Evolutionary conservation across 2,329 filamentous ascomycete species (phyloP).

Genomic region (Neofusicoccum ribis): DNA sequence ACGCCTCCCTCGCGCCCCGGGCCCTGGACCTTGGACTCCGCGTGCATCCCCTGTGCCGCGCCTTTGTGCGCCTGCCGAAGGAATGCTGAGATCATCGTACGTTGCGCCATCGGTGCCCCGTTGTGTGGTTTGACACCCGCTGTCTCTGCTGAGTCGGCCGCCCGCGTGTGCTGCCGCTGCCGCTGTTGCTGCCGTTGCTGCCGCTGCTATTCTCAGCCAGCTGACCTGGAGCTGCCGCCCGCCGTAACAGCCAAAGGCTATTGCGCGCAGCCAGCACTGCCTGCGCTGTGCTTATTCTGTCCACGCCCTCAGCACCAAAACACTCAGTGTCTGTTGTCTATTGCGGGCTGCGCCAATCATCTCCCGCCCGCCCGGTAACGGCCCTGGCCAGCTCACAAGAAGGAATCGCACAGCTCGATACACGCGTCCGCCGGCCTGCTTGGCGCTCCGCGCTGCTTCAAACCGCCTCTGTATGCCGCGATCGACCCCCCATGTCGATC

Average conservation of each 20-base stretch:
- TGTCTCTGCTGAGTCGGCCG: neutral
- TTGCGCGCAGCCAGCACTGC: conserved; percentile 5
- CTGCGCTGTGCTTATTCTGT: conserved; percentile 1
- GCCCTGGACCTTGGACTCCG: conserved; percentile 1
- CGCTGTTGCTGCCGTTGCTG: neutral
- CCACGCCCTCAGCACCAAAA: neutral
- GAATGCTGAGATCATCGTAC: neutral
- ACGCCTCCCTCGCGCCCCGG: neutral
- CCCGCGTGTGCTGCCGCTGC: neutral
- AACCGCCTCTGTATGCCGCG: neutral
- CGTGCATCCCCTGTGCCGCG: neutral
- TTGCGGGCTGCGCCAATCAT: neutral
- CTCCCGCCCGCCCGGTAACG: neutral
- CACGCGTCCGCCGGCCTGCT: neutral
- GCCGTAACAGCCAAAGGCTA: neutral
- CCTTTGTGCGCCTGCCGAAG: neutral
- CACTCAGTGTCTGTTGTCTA: neutral
- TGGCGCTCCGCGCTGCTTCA: conserved; percentile 8
- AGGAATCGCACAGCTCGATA: neutral
- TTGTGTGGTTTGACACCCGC: neutral
- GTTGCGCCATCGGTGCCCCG: neutral
- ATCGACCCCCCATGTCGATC: conserved; percentile 5
- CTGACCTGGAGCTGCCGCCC: neutral
- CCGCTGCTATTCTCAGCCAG: neutral
- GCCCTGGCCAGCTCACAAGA: neutral